phyloP scores from a whole-genome alignment of 352 stramenopile genomes.

The Phytophthora fragariae region DNA sequence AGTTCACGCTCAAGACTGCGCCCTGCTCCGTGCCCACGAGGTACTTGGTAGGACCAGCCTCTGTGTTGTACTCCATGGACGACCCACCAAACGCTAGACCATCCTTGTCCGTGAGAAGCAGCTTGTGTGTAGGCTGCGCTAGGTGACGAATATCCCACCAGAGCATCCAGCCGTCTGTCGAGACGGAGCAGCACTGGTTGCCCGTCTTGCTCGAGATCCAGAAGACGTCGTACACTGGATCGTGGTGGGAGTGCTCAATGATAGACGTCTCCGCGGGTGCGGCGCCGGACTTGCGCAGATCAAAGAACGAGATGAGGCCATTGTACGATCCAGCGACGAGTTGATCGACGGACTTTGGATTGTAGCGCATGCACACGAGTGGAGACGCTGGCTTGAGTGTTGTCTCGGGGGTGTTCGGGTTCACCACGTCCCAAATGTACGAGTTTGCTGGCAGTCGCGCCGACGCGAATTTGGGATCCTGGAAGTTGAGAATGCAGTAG shows the following conservation, averaged over 20 bases:
- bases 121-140: slow-evolving; percentile 83
- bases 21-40: slow-evolving; percentile 98
- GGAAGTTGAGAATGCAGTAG: slow-evolving; percentile 96
- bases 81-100: slow-evolving; percentile 92
- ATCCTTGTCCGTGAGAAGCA: slow-evolving; percentile 80
- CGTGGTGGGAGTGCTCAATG: slow-evolving; percentile 97
- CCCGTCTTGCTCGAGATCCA: slow-evolving; percentile 97
- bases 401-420: slow-evolving; percentile 96
- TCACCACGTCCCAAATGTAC: slow-evolving; percentile 98
- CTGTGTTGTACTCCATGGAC: slow-evolving; percentile 97
- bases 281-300: slow-evolving; percentile 93
- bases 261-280: slow-evolving; percentile 92
- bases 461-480: slow-evolving; percentile 93
- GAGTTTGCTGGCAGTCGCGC: slow-evolving; percentile 81
- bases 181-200: slow-evolving; percentile 96
- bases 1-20: slow-evolving; percentile 95
- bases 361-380: slow-evolving; percentile 95
- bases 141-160: slow-evolving; percentile 93
- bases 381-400: slow-evolving; percentile 91
- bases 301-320: slow-evolving; percentile 97
- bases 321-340: slow-evolving; percentile 97
- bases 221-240: slow-evolving; percentile 97
- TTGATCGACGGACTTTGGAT: slow-evolving; percentile 96
- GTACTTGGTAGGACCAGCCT: slow-evolving; percentile 97
- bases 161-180: slow-evolving; percentile 95